phyloP scores from a whole-genome alignment of 257 asterid species.

The Eucommia ulmoides region DNA sequence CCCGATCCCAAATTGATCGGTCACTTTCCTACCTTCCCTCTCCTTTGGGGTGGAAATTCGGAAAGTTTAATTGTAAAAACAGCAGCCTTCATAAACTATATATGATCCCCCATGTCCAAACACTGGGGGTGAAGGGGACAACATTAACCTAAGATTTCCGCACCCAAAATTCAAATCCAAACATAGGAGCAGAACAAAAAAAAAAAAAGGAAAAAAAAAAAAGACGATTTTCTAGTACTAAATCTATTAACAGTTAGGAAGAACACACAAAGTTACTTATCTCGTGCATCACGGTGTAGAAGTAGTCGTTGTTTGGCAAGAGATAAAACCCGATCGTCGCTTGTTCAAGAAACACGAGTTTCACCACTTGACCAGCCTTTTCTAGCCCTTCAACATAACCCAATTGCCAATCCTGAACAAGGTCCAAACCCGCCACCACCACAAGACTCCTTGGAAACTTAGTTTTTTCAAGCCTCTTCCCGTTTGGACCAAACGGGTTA shows the following conservation, averaged over 20 bases:
- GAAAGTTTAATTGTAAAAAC: too few relatives aligned
- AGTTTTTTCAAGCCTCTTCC: not conserved
- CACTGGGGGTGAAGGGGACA: too few relatives aligned
- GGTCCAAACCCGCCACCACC: not conserved
- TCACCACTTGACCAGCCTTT: not conserved
- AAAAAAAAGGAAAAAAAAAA: too few relatives aligned
- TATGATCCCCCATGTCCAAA: too few relatives aligned
- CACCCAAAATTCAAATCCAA: too few relatives aligned
- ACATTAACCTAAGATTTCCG: too few relatives aligned
- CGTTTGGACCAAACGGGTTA: not conserved
- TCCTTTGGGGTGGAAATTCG: too few relatives aligned
- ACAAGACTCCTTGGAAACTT: slow-evolving; percentile 1
- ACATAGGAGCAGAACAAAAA: too few relatives aligned
- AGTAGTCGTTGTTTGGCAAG: not conserved
- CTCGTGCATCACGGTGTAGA: slow-evolving; percentile 2
- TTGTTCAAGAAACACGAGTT: not conserved
- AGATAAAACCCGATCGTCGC: slow-evolving; percentile 1
- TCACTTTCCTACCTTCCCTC: too few relatives aligned
- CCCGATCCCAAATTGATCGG: too few relatives aligned
- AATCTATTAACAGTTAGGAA: not conserved
- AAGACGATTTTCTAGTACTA: too few relatives aligned
- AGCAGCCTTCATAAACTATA: too few relatives aligned
- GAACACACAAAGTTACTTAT: slow-evolving; percentile 1
- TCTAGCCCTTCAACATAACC: not conserved
- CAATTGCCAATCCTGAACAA: slow-evolving; percentile 2